Conservation (phyloP, 192 early-diverging fungal genomes). For the Pilobolus umbonatus region DNA sequence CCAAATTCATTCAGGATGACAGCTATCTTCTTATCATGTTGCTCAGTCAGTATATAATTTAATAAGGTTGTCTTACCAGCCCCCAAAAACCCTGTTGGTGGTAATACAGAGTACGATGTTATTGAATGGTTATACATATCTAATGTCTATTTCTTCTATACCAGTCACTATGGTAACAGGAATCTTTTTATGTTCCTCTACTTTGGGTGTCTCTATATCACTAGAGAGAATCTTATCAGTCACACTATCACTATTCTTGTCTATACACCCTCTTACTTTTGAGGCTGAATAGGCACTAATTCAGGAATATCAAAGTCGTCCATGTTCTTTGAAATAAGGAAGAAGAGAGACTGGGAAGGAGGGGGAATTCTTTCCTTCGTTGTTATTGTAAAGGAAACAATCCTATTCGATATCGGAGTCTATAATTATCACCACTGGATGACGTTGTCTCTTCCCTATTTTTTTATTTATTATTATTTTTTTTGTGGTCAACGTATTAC, state of each 20-base stretch:
- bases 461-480: no score
- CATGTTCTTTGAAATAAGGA: no score
- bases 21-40: constrained; percentile 93
- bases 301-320: constrained; percentile 28
- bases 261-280: no score
- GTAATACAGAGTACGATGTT: background rate
- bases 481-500: no score
- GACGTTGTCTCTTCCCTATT: no score
- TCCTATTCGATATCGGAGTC: no score
- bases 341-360: no score
- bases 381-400: no score
- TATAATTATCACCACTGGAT: no score
- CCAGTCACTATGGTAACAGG: constrained; percentile 45
- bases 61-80: constrained; percentile 93
- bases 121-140: background rate
- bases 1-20: constrained; percentile 99
- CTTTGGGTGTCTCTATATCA: background rate
- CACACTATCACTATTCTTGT: background rate
- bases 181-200: constrained; percentile 27
- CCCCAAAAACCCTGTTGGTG: constrained; percentile 63
- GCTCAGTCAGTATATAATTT: constrained; percentile 74
- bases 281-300: constrained; percentile 16
- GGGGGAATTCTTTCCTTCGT: no score
- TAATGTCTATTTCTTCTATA: background rate
- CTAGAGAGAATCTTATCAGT: background rate